Conservation (phyloP, 306 rosid species). For the Luffa acutangula region DNA sequence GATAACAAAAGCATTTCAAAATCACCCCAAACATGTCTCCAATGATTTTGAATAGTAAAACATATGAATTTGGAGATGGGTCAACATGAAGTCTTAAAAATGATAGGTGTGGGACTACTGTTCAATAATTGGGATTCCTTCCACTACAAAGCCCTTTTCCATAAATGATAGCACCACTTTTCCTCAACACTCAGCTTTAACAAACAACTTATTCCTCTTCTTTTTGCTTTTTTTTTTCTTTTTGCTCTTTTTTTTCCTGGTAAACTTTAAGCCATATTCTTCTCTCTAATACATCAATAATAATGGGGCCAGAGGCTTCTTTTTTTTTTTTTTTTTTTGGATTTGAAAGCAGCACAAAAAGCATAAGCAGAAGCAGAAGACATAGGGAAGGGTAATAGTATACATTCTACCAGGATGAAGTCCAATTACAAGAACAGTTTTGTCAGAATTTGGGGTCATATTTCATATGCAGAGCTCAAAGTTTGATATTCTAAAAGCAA, state of each 20-base stretch:
- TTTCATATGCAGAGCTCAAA: not conserved
- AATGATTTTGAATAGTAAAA: too few relatives aligned
- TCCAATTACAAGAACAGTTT: slow-evolving; percentile 3
- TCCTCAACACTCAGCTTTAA: not conserved
- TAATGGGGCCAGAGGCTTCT: not conserved
- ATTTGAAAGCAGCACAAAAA: not conserved
- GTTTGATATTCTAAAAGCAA: not conserved
- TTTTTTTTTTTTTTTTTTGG: not conserved
- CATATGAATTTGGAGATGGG: not conserved
- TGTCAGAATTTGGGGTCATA: slow-evolving; percentile 3
- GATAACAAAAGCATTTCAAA: too few relatives aligned
- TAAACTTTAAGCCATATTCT: not conserved
- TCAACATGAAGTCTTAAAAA: not conserved
- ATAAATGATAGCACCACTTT: not conserved
- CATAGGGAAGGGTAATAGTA: not conserved
- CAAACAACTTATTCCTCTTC: not conserved
- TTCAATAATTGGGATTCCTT: not conserved
- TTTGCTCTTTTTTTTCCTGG: not conserved
- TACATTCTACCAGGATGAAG: not conserved
- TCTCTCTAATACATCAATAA: not conserved
- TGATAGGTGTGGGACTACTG: not conserved
- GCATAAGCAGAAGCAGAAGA: not conserved
- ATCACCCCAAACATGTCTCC: too few relatives aligned
- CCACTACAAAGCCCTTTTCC: not conserved
- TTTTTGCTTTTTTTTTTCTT: not conserved